Percentiles rank a stretch among this genome's conserved stretches.
Conservation (phyloP, 129 eudicot species). For the Rutidosis leptorrhynchoides region DNA sequence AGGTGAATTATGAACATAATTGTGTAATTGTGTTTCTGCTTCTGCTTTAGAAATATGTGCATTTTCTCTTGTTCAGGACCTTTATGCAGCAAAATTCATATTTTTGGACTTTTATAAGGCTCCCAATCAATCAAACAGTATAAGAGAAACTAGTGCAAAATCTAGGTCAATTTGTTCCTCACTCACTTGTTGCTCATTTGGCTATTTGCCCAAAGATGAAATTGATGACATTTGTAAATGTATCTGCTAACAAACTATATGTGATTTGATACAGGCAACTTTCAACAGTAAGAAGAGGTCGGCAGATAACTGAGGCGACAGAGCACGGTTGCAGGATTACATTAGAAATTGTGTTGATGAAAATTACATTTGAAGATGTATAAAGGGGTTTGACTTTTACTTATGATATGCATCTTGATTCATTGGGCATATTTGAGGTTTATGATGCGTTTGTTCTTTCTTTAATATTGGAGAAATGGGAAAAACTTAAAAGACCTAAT, state of each 20-base stretch:
- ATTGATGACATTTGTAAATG: background rate
- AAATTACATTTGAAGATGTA: background rate
- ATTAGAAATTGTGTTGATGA: background rate
- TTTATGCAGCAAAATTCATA: background rate
- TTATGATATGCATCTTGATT: background rate
- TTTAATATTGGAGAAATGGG: background rate
- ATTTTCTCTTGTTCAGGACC: background rate
- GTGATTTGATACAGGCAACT: conserved; percentile 15
- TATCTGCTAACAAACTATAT: background rate
- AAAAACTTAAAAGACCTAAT: background rate
- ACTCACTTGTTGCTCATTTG: background rate
- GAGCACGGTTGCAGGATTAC: background rate
- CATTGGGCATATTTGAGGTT: background rate
- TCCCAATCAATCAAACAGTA: background rate
- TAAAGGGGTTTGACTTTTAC: background rate
- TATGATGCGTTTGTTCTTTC: background rate
- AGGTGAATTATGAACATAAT: too few relatives aligned
- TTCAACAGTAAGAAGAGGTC: background rate
- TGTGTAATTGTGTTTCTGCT: too few relatives aligned
- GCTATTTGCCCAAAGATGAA: background rate
- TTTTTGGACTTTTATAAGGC: background rate
- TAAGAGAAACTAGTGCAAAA: background rate
- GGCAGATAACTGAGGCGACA: background rate
- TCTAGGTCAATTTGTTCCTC: background rate
- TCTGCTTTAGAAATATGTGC: background rate